phyloP scores from a whole-genome alignment of 495 filamentous ascomycete species.

The Aspergillus homomorphus region DNA sequence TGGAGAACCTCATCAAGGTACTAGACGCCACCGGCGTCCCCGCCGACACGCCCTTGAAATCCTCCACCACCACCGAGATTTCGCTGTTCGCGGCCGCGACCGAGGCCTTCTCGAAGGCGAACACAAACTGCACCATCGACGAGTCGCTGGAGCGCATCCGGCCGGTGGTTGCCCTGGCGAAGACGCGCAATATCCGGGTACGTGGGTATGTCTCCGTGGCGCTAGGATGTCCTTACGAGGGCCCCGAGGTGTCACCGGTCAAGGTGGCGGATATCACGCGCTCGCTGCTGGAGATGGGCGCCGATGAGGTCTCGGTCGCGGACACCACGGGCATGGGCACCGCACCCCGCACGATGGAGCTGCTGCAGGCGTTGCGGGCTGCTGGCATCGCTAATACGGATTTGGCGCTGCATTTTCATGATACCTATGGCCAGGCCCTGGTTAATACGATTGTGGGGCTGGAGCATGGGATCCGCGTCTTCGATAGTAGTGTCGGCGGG shows the following conservation, averaged over 20 bases:
- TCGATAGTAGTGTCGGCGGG: constrained; percentile 87
- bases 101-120: constrained; percentile 84
- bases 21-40: constrained; percentile 40
- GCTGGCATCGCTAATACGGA: constrained; percentile 78
- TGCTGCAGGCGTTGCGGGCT: constrained; percentile 65
- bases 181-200: constrained; percentile 67
- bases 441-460: constrained; percentile 84
- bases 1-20: constrained; percentile 54
- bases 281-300: constrained; percentile 86
- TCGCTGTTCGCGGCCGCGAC: constrained; percentile 92
- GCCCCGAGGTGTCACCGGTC: constrained; percentile 71
- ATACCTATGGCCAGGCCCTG: constrained; percentile 93
- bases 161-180: constrained; percentile 71
- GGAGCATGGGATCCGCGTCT: constrained; percentile 83
- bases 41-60: constrained; percentile 32
- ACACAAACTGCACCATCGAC: constrained; percentile 85
- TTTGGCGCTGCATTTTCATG: constrained; percentile 91
- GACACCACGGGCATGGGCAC: constrained; percentile 98
- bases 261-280: constrained; percentile 82
- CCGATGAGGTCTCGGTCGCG: constrained; percentile 88
- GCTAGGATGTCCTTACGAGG: constrained; percentile 92
- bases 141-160: constrained; percentile 74
- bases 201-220: constrained; percentile 95
- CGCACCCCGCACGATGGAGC: constrained; percentile 68
- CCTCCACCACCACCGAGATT: constrained; percentile 60